These are phyloP conservation scores for Plantago coronopus DNA, from an alignment of 305 asterid genomes.

Conservation along the genomic window DNA sequence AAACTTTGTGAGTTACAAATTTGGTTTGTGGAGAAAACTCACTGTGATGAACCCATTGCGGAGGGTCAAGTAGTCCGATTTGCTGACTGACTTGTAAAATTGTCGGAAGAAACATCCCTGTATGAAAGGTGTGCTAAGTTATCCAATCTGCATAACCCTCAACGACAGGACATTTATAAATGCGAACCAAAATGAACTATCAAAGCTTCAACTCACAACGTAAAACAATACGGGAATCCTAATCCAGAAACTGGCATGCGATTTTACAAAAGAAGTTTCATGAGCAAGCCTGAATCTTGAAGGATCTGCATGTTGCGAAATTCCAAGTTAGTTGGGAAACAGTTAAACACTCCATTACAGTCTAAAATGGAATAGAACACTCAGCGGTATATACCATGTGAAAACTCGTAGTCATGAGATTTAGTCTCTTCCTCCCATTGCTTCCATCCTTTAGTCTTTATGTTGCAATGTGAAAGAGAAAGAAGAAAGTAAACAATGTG, in stretches of 20 bases:
- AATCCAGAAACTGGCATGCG: conserved; percentile 90
- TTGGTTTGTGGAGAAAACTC: conserved; percentile 29
- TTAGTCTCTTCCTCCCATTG: conserved; percentile 86
- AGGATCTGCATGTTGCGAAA: conserved; percentile 56
- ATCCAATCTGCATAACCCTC: neutral
- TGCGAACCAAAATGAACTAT: conserved; percentile 7
- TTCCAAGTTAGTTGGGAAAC: conserved; percentile 22
- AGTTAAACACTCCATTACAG: too few species aligned
- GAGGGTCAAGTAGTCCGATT: conserved; percentile 80
- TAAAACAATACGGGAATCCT: conserved; percentile 65
- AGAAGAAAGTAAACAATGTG: neutral
- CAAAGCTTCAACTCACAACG: conserved; percentile 49
- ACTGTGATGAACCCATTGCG: conserved; percentile 89
- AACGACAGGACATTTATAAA: neutral
- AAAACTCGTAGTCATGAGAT: conserved; percentile 63
- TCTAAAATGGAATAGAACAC: neutral
- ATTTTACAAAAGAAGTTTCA: conserved; percentile 87
- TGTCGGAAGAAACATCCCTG: conserved; percentile 94
- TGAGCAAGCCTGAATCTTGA: conserved; percentile 82
- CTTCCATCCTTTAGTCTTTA: conserved; percentile 84
- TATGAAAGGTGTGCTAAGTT: conserved; percentile 12
- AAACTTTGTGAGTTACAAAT: neutral
- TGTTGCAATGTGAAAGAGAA: neutral
- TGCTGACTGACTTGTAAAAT: conserved; percentile 76
- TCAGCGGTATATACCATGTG: conserved; percentile 46